Base-by-base conservation (phyloP, 169 alveolate genomes). In the Ichthyophthirius multifiliis region DNA sequence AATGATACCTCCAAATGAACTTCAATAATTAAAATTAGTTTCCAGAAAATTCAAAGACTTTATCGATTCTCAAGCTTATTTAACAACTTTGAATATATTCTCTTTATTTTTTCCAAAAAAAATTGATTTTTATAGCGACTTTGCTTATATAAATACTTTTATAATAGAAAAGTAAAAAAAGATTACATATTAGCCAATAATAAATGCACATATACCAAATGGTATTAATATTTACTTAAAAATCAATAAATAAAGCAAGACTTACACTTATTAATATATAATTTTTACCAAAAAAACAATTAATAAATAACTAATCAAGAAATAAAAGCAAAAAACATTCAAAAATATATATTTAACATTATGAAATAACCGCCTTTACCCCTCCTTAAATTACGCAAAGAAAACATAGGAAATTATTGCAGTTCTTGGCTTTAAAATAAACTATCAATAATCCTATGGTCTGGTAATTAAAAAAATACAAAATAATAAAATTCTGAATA, bases 391-490 rank as follows among this genome's bases (percentile, higher is more conserved):
- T 67, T 67, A 30, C 35, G 77, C 7, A 67, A 62, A 67, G 77
- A 67, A 41, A 67, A 67, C 34, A 67, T 67, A 35, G 77, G 77
- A 35, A 18, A 37, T 18, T 41, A 67, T 9, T 67, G 77, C 13
- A 18, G 41, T 34, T 37, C 77, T 39, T 67, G 77, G 77, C 16
- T 67, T 34, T 67, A 67, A 31, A 67, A 67, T 67, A 20, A 67
- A 16, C 46, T 67, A 5, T 47, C 77, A 18, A 62, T 37, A 41
- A 37, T 67, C 27, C 41, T 67, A 41, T 67, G 46, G 43, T 47
- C 35, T 3, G 48, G 63, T 2, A n/a, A n/a, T n/a, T n/a, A n/a
- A n/a, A n/a, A n/a, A n/a, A n/a, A n/a, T n/a, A n/a, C n/a, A n/a
- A n/a, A n/a, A n/a, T n/a, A n/a, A n/a, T n/a, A n/a, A n/a, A n/a